A percentile compares a stretch with the other conserved stretches of the same genome.
Evolutionary conservation across 2,329 filamentous ascomycete genomes (phyloP).

Genomic region (Dactylella cylindrospora): DNA sequence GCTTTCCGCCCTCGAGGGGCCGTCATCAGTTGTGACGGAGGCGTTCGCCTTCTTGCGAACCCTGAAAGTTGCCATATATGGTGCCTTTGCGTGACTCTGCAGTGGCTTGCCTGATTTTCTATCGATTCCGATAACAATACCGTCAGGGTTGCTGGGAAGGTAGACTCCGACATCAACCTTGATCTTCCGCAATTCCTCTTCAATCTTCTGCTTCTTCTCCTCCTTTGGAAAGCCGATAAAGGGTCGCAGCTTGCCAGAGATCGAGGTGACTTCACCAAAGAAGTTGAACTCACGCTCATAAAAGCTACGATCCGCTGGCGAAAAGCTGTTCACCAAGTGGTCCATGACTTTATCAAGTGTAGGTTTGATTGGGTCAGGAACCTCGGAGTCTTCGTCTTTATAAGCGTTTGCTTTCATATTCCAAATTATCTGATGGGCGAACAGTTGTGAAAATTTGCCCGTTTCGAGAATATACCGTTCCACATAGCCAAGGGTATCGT

Average conservation of each 20-base stretch:
- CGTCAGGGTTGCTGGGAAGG: constrained; percentile 93
- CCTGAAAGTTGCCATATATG: constrained; percentile 98
- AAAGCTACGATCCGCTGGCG: constrained; percentile 74
- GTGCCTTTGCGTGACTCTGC: constrained; percentile 96
- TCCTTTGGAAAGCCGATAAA: constrained; percentile 89
- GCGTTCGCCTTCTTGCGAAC: constrained; percentile 74
- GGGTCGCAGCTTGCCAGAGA: constrained; percentile 93
- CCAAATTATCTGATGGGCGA: constrained; percentile 99
- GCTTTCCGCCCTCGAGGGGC: constrained; percentile 43
- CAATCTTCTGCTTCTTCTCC: constrained; percentile 98
- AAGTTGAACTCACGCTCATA: constrained; percentile 97
- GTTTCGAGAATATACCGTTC: constrained; percentile 96
- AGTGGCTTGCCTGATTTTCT: constrained; percentile 96
- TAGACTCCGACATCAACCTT: constrained; percentile 97
- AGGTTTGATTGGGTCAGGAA: constrained; percentile 90
- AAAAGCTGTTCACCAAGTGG: constrained; percentile 80
- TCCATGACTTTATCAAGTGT: constrained; percentile 87
- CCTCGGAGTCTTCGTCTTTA: constrained; percentile 89
- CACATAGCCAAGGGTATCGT: constrained; percentile 90
- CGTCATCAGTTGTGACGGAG: constrained; percentile 51
- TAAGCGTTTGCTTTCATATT: constrained; percentile 99
- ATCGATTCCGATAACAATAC: constrained; percentile 95
- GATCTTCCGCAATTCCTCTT: constrained; percentile 96
- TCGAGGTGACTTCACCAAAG: constrained; percentile 92
- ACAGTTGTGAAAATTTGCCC: constrained; percentile 94